Base-by-base conservation (phyloP, 257 asterid species). In the Fraxinus cuspidata region DNA sequence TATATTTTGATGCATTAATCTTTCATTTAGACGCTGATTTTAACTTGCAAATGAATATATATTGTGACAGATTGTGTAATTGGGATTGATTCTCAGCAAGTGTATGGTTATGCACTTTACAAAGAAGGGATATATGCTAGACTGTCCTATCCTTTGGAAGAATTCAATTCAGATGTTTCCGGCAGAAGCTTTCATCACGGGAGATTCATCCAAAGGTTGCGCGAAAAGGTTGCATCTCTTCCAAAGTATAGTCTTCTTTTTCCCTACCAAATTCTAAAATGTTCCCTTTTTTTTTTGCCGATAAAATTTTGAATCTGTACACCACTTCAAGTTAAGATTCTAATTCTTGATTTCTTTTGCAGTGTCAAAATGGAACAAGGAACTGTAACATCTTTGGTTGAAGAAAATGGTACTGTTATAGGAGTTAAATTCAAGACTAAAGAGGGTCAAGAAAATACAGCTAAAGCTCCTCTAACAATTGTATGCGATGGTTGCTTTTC, bases 341-440 rank as follows among this genome's bases (percentile, higher is more conserved):
- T 44, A 67, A 72, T 67, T 40, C 31, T 77, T 78, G 79, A 23
- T 51, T 53, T 38, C 42, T 80, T 72, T 2, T 74, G 83, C 44
- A 87, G 91, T 81, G 91, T 88, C 72, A 86, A 87, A 72, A 82
- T 88, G 87, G 87, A 86, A 58, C 86, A 86, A 84, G 92, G 90
- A 40, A 86, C 88, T 0, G 92, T 86, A 28, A 81, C 89, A 25
- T 88, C 89, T 28, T 81, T 88, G 85, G 83, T 88, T 12, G 90
- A 88, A 77, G 87, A 78, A 60, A 86, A 83, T 38, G 92, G 92
- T 58, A 75, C 77, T 1, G 85, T 88, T 0, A 81, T 81, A 77
- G 92, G 92, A 70, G 89, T 88, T 0, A 86, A 84, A 74, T 88
- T 84, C 85, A 86, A 86, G 85, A 84, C 79, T 28, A 86, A 83